Percentiles rank a stretch among this genome's conserved stretches.
phyloP scores from a whole-genome alignment of 768 basidiomycete species.

The Lyophyllum decastes region DNA sequence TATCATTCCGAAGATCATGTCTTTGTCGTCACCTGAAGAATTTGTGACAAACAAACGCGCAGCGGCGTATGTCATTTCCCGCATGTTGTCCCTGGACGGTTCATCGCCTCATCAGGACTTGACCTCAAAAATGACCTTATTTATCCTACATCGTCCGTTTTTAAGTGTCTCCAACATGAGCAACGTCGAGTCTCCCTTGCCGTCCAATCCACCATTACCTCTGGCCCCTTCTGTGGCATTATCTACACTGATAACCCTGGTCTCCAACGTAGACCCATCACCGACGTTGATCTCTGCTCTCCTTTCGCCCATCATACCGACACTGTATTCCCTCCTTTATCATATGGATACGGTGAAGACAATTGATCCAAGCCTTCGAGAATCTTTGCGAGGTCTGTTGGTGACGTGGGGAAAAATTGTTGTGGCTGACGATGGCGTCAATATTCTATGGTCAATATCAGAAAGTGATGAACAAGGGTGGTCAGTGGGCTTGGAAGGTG shows the following conservation, averaged over 20 bases:
- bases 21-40: slow-evolving; percentile 44
- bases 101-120: slow-evolving; percentile 24
- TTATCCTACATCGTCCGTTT: slow-evolving; percentile 58
- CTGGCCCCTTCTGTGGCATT: slow-evolving; percentile 43
- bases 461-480: slow-evolving; percentile 51
- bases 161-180: slow-evolving; percentile 15
- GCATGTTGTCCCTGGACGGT: slow-evolving; percentile 50
- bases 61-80: slow-evolving; percentile 68
- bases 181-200: background rate
- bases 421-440: slow-evolving; percentile 48
- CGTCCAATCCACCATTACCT: background rate
- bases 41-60: slow-evolving; percentile 55
- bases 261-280: slow-evolving; percentile 80
- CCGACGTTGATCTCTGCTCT: slow-evolving; percentile 63
- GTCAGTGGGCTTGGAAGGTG: slow-evolving; percentile 57
- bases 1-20: slow-evolving; percentile 57
- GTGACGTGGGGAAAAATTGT: slow-evolving; percentile 77
- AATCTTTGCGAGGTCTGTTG: slow-evolving; percentile 60
- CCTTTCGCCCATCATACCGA: slow-evolving; percentile 66
- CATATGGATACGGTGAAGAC: slow-evolving; percentile 56
- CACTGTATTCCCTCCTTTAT: slow-evolving; percentile 64
- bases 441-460: slow-evolving; percentile 62
- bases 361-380: slow-evolving; percentile 64
- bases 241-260: slow-evolving; percentile 52
- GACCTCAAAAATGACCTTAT: slow-evolving; percentile 39